Base-by-base conservation (phyloP, 2,329 filamentous ascomycete genomes). In the Pseudocercospora fuligena region DNA sequence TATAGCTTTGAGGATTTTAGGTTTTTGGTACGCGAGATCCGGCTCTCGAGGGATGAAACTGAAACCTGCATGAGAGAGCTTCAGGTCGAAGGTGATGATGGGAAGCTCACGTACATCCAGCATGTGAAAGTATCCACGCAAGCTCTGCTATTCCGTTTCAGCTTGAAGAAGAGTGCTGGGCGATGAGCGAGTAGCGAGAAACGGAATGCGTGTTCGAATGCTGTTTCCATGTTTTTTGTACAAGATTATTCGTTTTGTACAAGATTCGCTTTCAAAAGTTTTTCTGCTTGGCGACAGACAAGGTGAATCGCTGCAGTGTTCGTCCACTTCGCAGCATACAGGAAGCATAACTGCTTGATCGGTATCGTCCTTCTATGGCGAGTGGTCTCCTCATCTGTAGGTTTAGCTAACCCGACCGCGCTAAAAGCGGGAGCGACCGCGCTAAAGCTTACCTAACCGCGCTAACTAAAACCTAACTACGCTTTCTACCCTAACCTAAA, bases 311-410 rank as follows among this genome's bases (percentile, higher is more conserved):
- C 40, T 43, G 40, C 40, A 43, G 47, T 27, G 47, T 51, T 51
- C 11, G 46, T 23, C n/a, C 46, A 23, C 46, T 49, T 12, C n/a
- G 23, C 46, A 49, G n/a, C 46, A 12, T 19, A 19, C 47, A 51
- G 21, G 21, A 43, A n/a, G 16, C 16, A 43, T 51, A 14, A 11
- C 19, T 51, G 21, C 47, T 51, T 27, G 21, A 51, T 14, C 47
- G n/a, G n/a, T 16, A 25, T 51, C 47, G 47, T 51, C 47, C 47
- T 51, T 27, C 47, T 25, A 43, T 16, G 23, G 23, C 47, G 47
- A 51, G 4, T 51, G 27, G 53, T 56, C 53, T 56, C 53, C 53
- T 56, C 53, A 56, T 56, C n/a, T n/a, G n/a, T n/a, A n/a, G n/a
- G n/a, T n/a, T n/a, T n/a, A n/a, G n/a, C n/a, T n/a, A n/a, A n/a